phyloP scores from a whole-genome alignment of 2,329 filamentous ascomycete genomes.

The Westerdykella aurantiaca region DNA sequence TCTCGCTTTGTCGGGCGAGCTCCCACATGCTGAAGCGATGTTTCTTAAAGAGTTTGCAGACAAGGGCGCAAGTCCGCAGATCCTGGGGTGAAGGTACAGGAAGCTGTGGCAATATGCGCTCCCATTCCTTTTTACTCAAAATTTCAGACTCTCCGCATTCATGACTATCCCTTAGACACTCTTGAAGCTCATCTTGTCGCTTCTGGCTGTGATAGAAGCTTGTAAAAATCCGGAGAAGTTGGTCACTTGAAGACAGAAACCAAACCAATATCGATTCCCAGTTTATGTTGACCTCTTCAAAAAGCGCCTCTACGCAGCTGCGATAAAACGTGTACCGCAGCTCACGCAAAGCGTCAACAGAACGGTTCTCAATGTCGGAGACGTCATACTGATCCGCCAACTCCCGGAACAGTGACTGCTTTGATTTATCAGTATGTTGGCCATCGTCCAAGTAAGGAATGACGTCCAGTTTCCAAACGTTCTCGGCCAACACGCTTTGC shows the following conservation, averaged over 20 bases:
- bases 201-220: conserved; percentile 6
- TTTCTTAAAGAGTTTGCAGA: conserved; percentile 34
- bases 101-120: conserved; percentile 25
- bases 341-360: too few relatives aligned
- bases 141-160: conserved; percentile 29
- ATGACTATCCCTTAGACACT: conserved; percentile 9
- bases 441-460: too few relatives aligned
- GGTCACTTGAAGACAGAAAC: conserved; percentile 28
- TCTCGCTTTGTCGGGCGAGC: conserved; percentile 28
- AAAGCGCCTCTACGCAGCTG: conserved; percentile 28
- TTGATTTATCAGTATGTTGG: too few relatives aligned
- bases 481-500: too few relatives aligned
- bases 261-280: conserved; percentile 38
- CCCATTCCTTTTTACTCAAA: conserved; percentile 23
- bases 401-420: too few relatives aligned
- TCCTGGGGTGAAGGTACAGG: conserved; percentile 13
- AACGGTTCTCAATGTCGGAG: too few relatives aligned
- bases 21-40: conserved; percentile 40
- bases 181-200: conserved; percentile 6
- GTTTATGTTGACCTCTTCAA: conserved; percentile 30
- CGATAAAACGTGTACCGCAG: too few relatives aligned
- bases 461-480: too few relatives aligned
- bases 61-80: conserved; percentile 29
- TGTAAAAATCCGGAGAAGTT: conserved; percentile 6
- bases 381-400: too few relatives aligned